Percentiles rank a stretch among this genome's conserved stretches.
These are phyloP conservation scores for Lactifluus piperatus DNA, from an alignment of 768 basidiomycete species.

Conservation along the genomic window DNA sequence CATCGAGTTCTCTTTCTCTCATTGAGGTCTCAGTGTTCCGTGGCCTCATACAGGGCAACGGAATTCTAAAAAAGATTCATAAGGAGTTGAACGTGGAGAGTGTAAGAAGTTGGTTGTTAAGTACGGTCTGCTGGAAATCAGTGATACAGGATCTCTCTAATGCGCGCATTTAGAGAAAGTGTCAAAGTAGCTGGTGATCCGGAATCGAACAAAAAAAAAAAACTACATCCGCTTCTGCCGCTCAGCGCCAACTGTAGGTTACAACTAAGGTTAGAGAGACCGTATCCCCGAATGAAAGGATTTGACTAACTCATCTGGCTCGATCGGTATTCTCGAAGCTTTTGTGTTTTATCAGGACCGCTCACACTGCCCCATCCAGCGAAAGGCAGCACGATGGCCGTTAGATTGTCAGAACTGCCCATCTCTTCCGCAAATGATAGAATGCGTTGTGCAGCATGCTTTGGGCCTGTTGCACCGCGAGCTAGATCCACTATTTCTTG, in stretches of 20 bases:
- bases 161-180: too few relatives aligned
- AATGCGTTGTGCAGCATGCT: slow-evolving; percentile 73
- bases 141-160: not conserved
- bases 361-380: slow-evolving; percentile 82
- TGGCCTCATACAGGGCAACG: slow-evolving; percentile 88
- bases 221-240: slow-evolving; percentile 56
- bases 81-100: slow-evolving; percentile 86
- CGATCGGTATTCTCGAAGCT: slow-evolving; percentile 72
- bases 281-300: not conserved
- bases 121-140: not conserved
- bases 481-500: slow-evolving; percentile 92
- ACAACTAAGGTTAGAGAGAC: not conserved
- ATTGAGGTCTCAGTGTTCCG: slow-evolving; percentile 89
- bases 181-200: not conserved
- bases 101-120: slow-evolving; percentile 71
- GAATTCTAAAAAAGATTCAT: slow-evolving; percentile 89
- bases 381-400: slow-evolving; percentile 83
- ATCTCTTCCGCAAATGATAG: slow-evolving; percentile 82
- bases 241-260: slow-evolving; percentile 48
- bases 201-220: not conserved
- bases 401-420: slow-evolving; percentile 86
- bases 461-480: slow-evolving; percentile 60
- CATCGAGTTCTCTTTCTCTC: slow-evolving; percentile 93
- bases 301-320: slow-evolving; percentile 26
- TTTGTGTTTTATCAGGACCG: slow-evolving; percentile 76